Base-by-base conservation (phyloP, 1,284 basidiomycete species). In the Cystobasidium slooffiae region DNA sequence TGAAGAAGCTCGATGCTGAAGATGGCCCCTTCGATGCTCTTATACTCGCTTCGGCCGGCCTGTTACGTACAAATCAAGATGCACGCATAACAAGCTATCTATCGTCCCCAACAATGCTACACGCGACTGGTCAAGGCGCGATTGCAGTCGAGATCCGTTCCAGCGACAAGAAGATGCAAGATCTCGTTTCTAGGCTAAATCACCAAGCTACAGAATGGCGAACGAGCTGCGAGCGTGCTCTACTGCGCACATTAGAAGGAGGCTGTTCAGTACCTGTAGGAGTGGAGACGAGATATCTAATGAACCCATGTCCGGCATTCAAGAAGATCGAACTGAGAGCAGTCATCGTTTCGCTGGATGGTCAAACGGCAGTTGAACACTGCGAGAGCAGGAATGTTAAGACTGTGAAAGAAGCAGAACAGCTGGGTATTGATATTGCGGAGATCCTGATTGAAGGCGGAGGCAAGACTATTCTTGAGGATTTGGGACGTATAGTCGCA, bases 221-320 rank as follows among this genome's bases (percentile, higher is more conserved):
- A 80, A 93, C 92, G 0, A 86, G 89, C 74, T 91, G 89, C 7
- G 97, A 99, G 83, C 88, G 96, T 12, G 91, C 91, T 0, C 90
- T 92, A 82, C 85, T 99, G 76, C 86, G 90, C 47, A 89, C 91
- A 47, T 86, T 99, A 67, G 96, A 99, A 82, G 97, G 97, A 12
- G 97, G 95, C 39, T 99, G 97, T 83, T 95, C 92, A 75, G 94
- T 99, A 0, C 97, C 96, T 0, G 94, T 98, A n/a, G 95, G 96
- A 18, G 90, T 93, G 43, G 85, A 87, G 74, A 90, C 88, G 10
- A 72, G 58, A 31, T 72, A 79, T 52, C 73, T 77, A 5, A 74
- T 75, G 41, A 74, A 78, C 12, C 64, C 74, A 41, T 76, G 75
- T 73, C 78, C 76, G n/a, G 67, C 68, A 58, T 58, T 37, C 46